Evolutionary conservation across 352 stramenopile genomes (phyloP), one percentile per base, ranked within the genome.

Genomic region (Pythium aristosporum): DNA sequence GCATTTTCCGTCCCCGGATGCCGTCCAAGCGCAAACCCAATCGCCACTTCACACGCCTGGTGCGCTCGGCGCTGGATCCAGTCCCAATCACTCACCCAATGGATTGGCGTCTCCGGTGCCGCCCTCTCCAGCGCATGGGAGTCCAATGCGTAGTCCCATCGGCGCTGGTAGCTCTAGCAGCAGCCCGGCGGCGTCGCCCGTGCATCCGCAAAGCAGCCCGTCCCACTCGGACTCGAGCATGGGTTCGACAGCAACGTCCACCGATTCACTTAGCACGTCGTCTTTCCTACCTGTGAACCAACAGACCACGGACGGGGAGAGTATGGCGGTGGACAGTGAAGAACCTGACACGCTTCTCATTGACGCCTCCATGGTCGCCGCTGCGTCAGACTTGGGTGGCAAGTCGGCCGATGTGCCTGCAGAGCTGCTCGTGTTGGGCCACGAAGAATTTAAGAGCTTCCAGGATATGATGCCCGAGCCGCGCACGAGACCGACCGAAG

Each of bases 401-500:
- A 85, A 77, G 23, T 43, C 61, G 25, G 42, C 68, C 39, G 81
- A 88, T 11, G 62, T 86, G 2, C 85, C 85, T 21, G 60, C 74
- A 42, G 80, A 65, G 49, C 64, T 94, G n/a, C 65, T 88, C 20
- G 72, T 78, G 13, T 65, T 92, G 21, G 85, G 82, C 12, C 57
- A 74, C n/a, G 79, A 91, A 49, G 80, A 91, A 44, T 88, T 92
- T 58, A 89, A 88, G 44, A 87, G 73, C 36, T 92, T 94, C 51
- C 85, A 88, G 63, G 71, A 92, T 41, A 79, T 76, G 67, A 80
- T 92, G 52, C 80, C 79, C 3, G 77, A 88, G 32, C 82, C 82
- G 5, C 84, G 73, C 32, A 85, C 75, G 11, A 70, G 77, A 23
- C 82, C 82, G 0, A 85, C 82, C 0, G 82, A 93, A 55, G 81